Conservation (phyloP, 164 flowering plant species). For the Magnolia kwangsiensis region DNA sequence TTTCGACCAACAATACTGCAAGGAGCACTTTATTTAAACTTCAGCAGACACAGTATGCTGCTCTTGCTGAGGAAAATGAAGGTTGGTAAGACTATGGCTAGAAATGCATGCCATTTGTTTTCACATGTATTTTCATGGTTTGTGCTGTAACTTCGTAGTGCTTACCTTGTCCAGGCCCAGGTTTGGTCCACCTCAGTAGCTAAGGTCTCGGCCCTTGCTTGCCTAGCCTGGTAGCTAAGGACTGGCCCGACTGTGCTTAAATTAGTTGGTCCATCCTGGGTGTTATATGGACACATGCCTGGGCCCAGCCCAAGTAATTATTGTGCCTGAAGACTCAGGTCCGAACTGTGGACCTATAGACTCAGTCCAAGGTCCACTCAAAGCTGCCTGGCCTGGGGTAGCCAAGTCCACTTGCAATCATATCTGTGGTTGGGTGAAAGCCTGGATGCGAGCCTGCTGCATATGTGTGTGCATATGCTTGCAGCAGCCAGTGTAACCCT, state of each 20-base stretch:
- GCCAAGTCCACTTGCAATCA: neutral
- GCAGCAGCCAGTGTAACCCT: too few species aligned
- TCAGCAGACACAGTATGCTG: slow-evolving; percentile 65
- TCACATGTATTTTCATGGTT: neutral
- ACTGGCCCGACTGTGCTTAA: neutral
- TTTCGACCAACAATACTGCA: slow-evolving; percentile 56
- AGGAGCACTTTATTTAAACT: slow-evolving; percentile 63
- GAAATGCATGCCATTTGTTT: neutral
- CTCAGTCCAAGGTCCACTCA: neutral
- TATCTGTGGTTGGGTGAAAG: too few species aligned
- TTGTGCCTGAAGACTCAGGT: neutral
- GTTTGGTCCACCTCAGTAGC: neutral
- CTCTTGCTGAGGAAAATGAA: slow-evolving; percentile 80
- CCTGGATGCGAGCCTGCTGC: too few species aligned
- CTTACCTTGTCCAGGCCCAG: neutral
- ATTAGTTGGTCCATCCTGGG: neutral
- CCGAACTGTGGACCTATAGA: neutral
- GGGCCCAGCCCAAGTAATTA: neutral
- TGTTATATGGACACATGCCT: too few species aligned
- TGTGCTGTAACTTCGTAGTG: neutral
- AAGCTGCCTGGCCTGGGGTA: neutral
- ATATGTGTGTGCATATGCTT: too few species aligned
- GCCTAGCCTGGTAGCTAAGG: neutral
- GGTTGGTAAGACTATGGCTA: slow-evolving; percentile 35
- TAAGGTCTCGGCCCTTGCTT: neutral